Percentiles rank a stretch among this genome's conserved stretches.
Conservation (phyloP, 495 filamentous ascomycete species). For the Tuber calosporum region DNA sequence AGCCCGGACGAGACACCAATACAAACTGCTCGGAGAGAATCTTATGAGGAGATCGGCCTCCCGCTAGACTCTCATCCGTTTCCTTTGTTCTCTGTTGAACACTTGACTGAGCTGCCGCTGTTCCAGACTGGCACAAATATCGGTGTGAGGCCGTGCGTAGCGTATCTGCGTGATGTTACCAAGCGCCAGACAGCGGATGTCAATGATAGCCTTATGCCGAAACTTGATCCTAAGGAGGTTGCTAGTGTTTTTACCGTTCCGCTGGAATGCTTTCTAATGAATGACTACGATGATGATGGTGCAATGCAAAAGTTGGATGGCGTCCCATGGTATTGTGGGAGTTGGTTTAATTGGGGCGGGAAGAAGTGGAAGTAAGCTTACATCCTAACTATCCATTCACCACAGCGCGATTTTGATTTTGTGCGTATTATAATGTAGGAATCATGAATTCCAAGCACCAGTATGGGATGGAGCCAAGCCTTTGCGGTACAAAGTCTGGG, state of each 20-base stretch:
- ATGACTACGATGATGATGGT: constrained; percentile 18
- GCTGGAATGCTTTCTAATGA: constrained; percentile 58
- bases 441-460: constrained; percentile 87
- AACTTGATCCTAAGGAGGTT: constrained; percentile 75
- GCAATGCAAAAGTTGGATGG: constrained; percentile 47
- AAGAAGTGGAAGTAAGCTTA: constrained; percentile 49
- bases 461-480: constrained; percentile 49
- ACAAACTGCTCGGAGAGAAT: constrained; percentile 78
- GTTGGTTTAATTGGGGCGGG: constrained; percentile 61
- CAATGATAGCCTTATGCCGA: constrained; percentile 66
- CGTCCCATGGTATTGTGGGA: constrained; percentile 55
- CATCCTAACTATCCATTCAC: neutral
- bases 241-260: constrained; percentile 84
- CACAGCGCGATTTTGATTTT: neutral
- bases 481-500: constrained; percentile 70
- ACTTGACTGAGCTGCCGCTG: constrained; percentile 72
- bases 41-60: constrained; percentile 83
- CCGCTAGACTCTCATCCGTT: constrained; percentile 57
- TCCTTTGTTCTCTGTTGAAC: constrained; percentile 69
- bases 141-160: constrained; percentile 77
- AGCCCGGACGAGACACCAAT: constrained; percentile 50
- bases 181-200: constrained; percentile 47
- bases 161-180: constrained; percentile 50
- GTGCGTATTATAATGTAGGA: constrained; percentile 41
- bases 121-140: constrained; percentile 74